phyloP scores from a whole-genome alignment of 805 yeast species.

The Lachancea sp. region DNA sequence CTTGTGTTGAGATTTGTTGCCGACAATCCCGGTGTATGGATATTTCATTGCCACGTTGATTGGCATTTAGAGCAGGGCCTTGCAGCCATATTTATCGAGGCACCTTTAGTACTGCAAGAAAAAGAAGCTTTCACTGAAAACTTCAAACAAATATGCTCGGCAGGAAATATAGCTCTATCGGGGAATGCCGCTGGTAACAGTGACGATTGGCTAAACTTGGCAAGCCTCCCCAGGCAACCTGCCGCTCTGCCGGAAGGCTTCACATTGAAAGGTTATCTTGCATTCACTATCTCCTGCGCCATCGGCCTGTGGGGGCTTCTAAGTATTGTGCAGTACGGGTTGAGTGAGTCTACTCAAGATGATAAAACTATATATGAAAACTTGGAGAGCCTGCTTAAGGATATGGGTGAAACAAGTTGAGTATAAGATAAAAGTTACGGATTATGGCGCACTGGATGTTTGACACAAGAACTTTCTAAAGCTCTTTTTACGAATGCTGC shows the following conservation, averaged over 20 bases:
- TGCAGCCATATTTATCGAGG: conserved; percentile 65
- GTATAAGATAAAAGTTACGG: neutral
- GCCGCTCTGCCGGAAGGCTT: conserved; percentile 64
- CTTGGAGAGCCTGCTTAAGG: conserved; percentile 32
- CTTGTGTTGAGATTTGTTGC: conserved; percentile 68
- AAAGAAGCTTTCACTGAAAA: conserved; percentile 40
- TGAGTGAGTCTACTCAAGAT: conserved; percentile 51
- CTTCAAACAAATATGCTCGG: conserved; percentile 45
- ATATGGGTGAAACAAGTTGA: neutral
- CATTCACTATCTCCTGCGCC: conserved; percentile 46
- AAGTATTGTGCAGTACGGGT: conserved; percentile 57
- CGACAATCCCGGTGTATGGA: conserved; percentile 90
- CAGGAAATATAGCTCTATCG: conserved; percentile 38
- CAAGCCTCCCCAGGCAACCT: conserved; percentile 56
- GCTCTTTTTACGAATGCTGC: conserved; percentile 1
- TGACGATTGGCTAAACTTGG: conserved; percentile 48
- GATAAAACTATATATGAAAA: conserved; percentile 38
- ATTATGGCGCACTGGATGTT: neutral
- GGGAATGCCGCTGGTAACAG: conserved; percentile 75
- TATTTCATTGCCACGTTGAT: conserved; percentile 86
- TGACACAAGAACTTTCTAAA: neutral
- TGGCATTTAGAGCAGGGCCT: conserved; percentile 82
- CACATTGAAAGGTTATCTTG: conserved; percentile 63
- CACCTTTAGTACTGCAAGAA: conserved; percentile 49
- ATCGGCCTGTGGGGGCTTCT: conserved; percentile 55